Evolutionary conservation across 352 stramenopile genomes (phyloP), one percentile per base, ranked within the genome.

Genomic region (Pythium catenulatum): DNA sequence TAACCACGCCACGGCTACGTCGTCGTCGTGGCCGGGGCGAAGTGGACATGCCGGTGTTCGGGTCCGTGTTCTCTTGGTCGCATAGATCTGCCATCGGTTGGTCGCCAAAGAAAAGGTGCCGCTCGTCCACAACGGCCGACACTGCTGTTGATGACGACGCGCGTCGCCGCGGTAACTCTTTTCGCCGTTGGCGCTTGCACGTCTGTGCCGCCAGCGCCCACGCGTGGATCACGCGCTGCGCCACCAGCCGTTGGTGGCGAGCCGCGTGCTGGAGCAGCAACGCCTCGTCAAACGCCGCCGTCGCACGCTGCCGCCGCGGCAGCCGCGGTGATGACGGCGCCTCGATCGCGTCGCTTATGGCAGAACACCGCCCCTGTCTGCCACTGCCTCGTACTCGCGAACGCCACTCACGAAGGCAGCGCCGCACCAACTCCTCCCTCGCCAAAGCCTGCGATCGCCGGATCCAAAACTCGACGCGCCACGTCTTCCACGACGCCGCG

Each of bases 391-490:
- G 8, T 21, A 69, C 21, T 43, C 13, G 36, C 36, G 52, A 66
- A 3, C 59, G 69, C 81, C 81, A 87, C 39, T 39, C 59, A 37
- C 66, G 6, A 58, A 87, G 37, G 41, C 45, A 72, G 23, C 30
- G 59, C 7, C 63, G 81, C 32, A 78, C 11, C 7, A 79, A n/a
- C 9, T 36, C 68, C 3, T 3, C 25, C 0, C n/a, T 9, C 2
- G n/a, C 11, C 3, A 27, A 58, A 41, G 30, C 23, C 0, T 78
- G 79, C 1, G 39, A 72, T 19, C 63, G 69, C 11, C 41, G 61
- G n/a, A 87, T 72, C 81, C 81, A 87, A 48, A 73, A 87, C 43
- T 87, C 81, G 25, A 87, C 21, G 17, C 81, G 48, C 81, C 81
- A 87, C 30, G 36, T 50, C 41, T 72, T 73, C 81, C 70, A 87